Evolutionary conservation across 495 filamentous ascomycete genomes (phyloP).

Genomic region (Paragyromitra xinjiangensis): DNA sequence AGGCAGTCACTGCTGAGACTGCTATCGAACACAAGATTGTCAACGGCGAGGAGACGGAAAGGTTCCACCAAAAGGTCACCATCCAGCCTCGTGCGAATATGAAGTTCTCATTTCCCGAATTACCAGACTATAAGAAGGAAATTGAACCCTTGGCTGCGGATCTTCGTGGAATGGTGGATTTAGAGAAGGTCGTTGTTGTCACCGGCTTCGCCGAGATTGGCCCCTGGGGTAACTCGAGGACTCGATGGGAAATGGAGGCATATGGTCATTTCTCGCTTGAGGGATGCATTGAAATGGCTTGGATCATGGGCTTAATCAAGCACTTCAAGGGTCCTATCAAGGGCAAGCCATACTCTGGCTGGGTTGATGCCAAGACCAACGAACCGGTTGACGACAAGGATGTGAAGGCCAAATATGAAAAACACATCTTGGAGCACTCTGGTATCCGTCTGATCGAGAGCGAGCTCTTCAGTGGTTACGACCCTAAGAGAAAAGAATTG

Average conservation of each 20-base stretch:
- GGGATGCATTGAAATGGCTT: conserved; percentile 98
- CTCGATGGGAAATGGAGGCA: conserved; percentile 99
- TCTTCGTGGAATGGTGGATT: conserved; percentile 96
- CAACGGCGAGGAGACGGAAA: conserved; percentile 90
- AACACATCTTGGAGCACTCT: conserved; percentile 92
- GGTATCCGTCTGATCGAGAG: conserved; percentile 98
- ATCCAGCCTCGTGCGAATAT: conserved; percentile 96
- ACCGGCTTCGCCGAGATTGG: conserved; percentile 96
- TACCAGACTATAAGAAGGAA: conserved; percentile 91
- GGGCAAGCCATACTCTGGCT: conserved; percentile 94
- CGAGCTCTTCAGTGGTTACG: conserved; percentile 95
- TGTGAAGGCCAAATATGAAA: conserved; percentile 95
- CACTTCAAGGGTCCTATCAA: conserved; percentile 99
- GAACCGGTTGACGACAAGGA: conserved; percentile 99
- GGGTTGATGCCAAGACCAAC: conserved; percentile 92
- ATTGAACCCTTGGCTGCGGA: conserved; percentile 84
- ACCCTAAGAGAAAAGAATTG: conserved; percentile 97
- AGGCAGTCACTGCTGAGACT: conserved; percentile 93
- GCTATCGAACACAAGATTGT: conserved; percentile 97
- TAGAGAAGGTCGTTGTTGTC: conserved; percentile 97
- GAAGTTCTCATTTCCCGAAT: conserved; percentile 89
- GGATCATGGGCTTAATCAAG: conserved; percentile 99
- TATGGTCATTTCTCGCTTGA: conserved; percentile 96
- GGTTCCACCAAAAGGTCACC: conserved; percentile 90
- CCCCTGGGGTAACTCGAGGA: conserved; percentile 97